A percentile compares a stretch with the other conserved stretches of the same genome.
phyloP scores from a whole-genome alignment of 1,139 yeast species.

The Yamadazyma atlantica region DNA sequence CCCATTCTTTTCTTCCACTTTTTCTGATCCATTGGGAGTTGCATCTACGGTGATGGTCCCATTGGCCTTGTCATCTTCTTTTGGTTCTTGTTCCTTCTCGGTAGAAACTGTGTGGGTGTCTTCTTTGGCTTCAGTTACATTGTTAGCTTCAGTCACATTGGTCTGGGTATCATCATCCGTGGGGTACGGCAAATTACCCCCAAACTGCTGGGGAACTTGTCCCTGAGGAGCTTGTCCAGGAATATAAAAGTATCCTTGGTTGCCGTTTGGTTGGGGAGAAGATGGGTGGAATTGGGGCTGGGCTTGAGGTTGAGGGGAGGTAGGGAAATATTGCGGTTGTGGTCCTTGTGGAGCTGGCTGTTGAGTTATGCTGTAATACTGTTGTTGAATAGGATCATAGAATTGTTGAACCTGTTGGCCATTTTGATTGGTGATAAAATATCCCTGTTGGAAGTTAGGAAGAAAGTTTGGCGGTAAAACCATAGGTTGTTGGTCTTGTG shows the following conservation, averaged over 20 bases:
- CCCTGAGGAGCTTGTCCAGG: conserved; percentile 13
- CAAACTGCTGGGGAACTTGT: conserved; percentile 14
- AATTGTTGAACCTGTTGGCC: conserved; percentile 40
- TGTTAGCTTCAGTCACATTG: conserved; percentile 1
- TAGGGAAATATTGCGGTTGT: conserved; percentile 42
- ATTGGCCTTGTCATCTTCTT: neutral
- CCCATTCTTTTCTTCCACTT: neutral
- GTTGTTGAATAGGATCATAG: conserved; percentile 49
- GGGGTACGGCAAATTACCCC: conserved; percentile 19
- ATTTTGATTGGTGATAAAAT: conserved; percentile 17
- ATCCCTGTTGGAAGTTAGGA: conserved; percentile 20
- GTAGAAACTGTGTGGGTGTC: neutral
- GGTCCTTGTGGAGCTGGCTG: conserved; percentile 21
- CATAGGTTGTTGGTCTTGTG: conserved; percentile 8
- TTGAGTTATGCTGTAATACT: conserved; percentile 45
- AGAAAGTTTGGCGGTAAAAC: conserved; percentile 20
- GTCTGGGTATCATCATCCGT: conserved; percentile 6
- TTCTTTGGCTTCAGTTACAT: conserved; percentile 1
- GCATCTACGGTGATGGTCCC: too few relatives aligned
- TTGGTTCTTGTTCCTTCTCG: neutral
- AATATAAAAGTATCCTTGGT: conserved; percentile 12
- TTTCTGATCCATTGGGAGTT: neutral
- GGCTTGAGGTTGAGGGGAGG: conserved; percentile 30
- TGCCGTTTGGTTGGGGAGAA: conserved; percentile 10
- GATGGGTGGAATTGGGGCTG: conserved; percentile 6